Base-by-base conservation (phyloP, 345 rosid genomes). In the Camelina hispida region DNA sequence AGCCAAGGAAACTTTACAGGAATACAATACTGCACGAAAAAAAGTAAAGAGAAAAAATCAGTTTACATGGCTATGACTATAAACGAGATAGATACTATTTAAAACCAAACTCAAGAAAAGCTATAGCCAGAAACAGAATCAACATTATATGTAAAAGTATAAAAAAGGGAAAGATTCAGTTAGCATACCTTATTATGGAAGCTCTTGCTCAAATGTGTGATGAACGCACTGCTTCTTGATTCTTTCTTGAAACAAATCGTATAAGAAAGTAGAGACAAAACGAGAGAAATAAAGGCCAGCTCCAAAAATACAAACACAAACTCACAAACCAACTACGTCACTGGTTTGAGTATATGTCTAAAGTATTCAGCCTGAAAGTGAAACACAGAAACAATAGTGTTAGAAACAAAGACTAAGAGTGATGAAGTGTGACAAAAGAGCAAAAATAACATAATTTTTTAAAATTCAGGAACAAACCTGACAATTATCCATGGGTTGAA, bases 401-500 rank as follows among this genome's bases (percentile, higher is more conserved):
- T 59, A 78, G 46, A 23, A 3, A 35, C 1, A 71, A 71, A 65
- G 11, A 57, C 1, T 30, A 30, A 35, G 65, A 68, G 2, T 34
- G 35, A 1, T 18, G 10, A 76, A 59, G 35, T 22, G 59, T 28
- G 32, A 17, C 20, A 35, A 71, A 28, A 64, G 32, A 77, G 12
- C 1, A 48, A 28, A 57, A 47, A 3, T 13, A 15, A 34, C 18
- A n/a, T n/a, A n/a, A n/a, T n/a, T n/a, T n/a, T n/a, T n/a, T n/a
- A n/a, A n/a, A n/a, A n/a, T n/a, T 28, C 30, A 28, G 62, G n/a
- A 63, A 78, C 81, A 66, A 84, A 94, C 99, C 97, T 95, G 99
- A 82, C 98, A 95, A 86, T 90, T 91, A 81, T 88, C 89, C 86
- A 95, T 86, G n/a, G 90, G 98, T 82, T 93, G 97, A 86, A 90